Conservation (phyloP, 805 yeast genomes). For the Saccharomycopsis selenospora region DNA sequence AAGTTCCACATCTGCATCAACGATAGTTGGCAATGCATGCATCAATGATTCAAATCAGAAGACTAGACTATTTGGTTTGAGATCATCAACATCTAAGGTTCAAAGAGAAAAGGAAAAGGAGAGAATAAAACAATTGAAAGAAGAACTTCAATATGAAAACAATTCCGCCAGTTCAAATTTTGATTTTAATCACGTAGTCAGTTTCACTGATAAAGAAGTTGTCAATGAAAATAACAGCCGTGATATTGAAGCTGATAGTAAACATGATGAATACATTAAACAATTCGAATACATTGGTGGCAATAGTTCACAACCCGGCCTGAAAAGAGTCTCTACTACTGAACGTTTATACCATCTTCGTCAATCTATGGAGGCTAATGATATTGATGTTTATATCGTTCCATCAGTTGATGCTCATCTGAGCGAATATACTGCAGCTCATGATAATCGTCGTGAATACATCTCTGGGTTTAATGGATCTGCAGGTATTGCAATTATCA, state of each 20-base stretch:
- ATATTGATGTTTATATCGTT: conserved; percentile 47
- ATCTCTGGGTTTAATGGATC: conserved; percentile 55
- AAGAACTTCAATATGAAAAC: neutral
- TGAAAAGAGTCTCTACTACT: conserved; percentile 27
- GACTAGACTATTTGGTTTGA: neutral
- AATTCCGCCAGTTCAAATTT: conserved; percentile 2
- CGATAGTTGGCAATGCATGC: neutral
- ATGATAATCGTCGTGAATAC: conserved; percentile 49
- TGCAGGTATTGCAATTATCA: conserved; percentile 53
- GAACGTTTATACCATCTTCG: conserved; percentile 36
- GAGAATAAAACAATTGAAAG: neutral
- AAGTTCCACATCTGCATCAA: neutral
- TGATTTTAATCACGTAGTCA: conserved; percentile 17
- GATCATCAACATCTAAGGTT: too few relatives aligned
- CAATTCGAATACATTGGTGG: neutral
- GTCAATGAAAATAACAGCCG: conserved; percentile 1
- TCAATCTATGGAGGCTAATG: conserved; percentile 36
- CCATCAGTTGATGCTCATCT: conserved; percentile 59
- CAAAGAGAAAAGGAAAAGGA: neutral
- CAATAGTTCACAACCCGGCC: neutral
- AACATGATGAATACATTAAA: neutral
- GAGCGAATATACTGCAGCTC: conserved; percentile 48
- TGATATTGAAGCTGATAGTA: neutral
- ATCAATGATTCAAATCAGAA: neutral
- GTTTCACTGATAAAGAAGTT: conserved; percentile 15